Evolutionary conservation across 1,284 basidiomycete species (phyloP).

Genomic region (Cryptococcus sp.): DNA sequence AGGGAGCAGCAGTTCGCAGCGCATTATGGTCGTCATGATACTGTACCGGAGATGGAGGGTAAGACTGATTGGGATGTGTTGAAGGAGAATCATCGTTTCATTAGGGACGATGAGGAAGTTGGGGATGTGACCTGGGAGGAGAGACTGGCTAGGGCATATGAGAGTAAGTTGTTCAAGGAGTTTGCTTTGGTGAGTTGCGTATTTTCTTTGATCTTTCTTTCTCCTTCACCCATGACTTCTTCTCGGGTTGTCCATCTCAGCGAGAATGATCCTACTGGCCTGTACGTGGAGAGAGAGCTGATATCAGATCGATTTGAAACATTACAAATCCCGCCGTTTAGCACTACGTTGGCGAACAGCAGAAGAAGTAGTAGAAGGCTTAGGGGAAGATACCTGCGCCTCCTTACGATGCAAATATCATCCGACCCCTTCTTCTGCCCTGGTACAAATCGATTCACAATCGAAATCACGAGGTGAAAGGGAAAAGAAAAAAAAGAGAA

Average conservation of each 20-base stretch:
- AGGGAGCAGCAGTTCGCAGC: slow-evolving; percentile 16
- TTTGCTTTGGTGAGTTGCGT: slow-evolving; percentile 60
- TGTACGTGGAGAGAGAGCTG: too few species aligned
- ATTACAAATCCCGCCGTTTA: slow-evolving; percentile 89
- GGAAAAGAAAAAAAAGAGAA: slow-evolving; percentile 5
- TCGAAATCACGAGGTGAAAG: slow-evolving; percentile 12
- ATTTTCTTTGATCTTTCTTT: neutral
- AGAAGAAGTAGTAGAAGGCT: slow-evolving; percentile 73
- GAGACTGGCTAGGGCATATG: slow-evolving; percentile 78
- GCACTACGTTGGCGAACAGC: slow-evolving; percentile 88
- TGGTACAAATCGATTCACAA: slow-evolving; percentile 1
- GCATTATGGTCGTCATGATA: slow-evolving; percentile 10
- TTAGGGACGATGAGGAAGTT: slow-evolving; percentile 61
- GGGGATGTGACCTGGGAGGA: slow-evolving; percentile 62
- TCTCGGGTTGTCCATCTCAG: too few species aligned
- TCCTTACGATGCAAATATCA: slow-evolving; percentile 78
- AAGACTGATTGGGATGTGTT: slow-evolving; percentile 50
- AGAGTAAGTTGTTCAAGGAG: slow-evolving; percentile 78
- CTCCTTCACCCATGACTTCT: neutral
- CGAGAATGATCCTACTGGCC: too few species aligned
- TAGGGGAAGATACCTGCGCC: slow-evolving; percentile 79
- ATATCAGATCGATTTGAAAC: slow-evolving; percentile 73
- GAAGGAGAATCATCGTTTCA: slow-evolving; percentile 57
- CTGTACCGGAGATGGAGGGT: neutral
- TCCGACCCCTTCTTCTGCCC: slow-evolving; percentile 2